A percentile compares a stretch with the other conserved stretches of the same genome.
phyloP scores from a whole-genome alignment of 78 protist species.

The Dictyostelium intermedium region DNA sequence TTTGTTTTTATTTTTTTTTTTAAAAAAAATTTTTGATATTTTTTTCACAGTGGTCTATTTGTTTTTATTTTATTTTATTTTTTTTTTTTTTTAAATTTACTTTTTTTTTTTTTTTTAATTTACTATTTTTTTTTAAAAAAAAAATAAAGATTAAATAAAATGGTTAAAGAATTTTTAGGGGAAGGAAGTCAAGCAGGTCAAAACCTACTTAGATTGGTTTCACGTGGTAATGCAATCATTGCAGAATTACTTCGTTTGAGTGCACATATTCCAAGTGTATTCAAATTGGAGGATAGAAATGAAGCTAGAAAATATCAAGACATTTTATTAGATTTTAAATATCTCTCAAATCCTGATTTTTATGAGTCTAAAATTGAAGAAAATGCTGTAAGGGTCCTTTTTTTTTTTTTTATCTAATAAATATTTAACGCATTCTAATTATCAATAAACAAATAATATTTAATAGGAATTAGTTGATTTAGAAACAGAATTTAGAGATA shows the following conservation, averaged over 20 bases:
- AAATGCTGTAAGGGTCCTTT: slow-evolving; percentile 26
- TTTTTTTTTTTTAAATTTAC: not conserved
- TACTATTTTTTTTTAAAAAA: too few species aligned
- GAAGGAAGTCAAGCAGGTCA: slow-evolving; percentile 83
- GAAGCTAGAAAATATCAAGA: slow-evolving; percentile 67
- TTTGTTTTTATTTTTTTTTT: too few species aligned
- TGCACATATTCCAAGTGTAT: slow-evolving; percentile 64
- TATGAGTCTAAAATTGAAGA: slow-evolving; percentile 88
- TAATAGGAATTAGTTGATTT: slow-evolving; percentile 84
- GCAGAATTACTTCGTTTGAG: slow-evolving; percentile 82
- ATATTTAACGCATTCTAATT: not conserved
- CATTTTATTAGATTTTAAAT: slow-evolving; percentile 92
- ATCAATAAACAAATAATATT: too few species aligned
- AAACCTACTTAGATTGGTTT: slow-evolving; percentile 71
- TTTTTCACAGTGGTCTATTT: too few species aligned
- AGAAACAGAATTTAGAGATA: slow-evolving; percentile 94
- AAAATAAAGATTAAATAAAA: not conserved
- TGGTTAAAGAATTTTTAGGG: slow-evolving; percentile 23
- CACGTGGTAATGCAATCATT: slow-evolving; percentile 85
- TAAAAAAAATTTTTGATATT: too few species aligned
- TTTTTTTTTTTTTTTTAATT: too few species aligned
- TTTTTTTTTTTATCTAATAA: not conserved
- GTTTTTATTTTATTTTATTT: too few species aligned
- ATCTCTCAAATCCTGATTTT: slow-evolving; percentile 81
- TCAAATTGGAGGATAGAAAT: slow-evolving; percentile 60